phyloP scores from a whole-genome alignment of 75 land plant species.

The Cunninghamia lanceolata region DNA sequence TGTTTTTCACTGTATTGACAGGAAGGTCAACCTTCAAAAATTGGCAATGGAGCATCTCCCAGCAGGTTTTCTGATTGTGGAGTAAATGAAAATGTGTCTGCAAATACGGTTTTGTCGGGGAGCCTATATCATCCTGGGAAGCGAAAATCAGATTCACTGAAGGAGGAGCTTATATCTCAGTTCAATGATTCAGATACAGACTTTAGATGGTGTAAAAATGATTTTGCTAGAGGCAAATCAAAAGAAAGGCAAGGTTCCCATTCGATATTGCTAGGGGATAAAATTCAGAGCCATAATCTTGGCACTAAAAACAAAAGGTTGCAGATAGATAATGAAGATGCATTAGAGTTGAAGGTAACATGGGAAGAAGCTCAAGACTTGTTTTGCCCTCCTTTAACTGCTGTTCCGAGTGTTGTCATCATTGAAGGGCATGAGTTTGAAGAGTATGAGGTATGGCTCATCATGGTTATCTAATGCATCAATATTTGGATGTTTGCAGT shows the following conservation, averaged over 20 bases:
- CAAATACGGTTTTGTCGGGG: background rate
- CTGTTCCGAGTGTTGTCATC: conserved; percentile 28
- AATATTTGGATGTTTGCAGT: background rate
- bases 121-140: background rate
- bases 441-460: conserved; percentile 35
- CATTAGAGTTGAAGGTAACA: conserved; percentile 29
- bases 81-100: background rate
- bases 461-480: background rate
- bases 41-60: background rate
- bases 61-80: background rate
- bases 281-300: conserved; percentile 32
- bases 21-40: conserved; percentile 8
- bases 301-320: conserved; percentile 40
- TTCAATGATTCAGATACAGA: background rate
- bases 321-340: conserved; percentile 28
- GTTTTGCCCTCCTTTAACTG: conserved; percentile 29
- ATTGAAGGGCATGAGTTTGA: conserved; percentile 54
- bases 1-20: background rate
- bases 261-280: conserved; percentile 10
- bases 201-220: conserved; percentile 1
- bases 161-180: conserved; percentile 1
- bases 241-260: conserved; percentile 11
- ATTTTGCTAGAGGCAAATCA: conserved; percentile 8
- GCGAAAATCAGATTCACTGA: background rate
- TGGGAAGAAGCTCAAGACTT: conserved; percentile 59